Percentiles rank a stretch among this genome's conserved stretches.
Conservation (phyloP, 2,329 filamentous ascomycete species). For the Fusarium sp. region DNA sequence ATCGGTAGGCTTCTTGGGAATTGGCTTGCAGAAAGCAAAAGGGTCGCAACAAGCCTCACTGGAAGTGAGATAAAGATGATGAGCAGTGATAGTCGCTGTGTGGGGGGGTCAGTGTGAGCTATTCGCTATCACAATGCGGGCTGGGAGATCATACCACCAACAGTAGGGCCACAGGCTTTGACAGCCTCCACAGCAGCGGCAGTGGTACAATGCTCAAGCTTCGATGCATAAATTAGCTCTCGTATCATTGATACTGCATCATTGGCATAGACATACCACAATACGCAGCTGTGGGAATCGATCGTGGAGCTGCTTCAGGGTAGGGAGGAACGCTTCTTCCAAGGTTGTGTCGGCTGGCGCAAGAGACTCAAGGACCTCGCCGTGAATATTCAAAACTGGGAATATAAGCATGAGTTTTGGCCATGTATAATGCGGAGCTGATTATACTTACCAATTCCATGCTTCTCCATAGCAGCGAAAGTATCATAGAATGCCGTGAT, state of each 20-base stretch:
- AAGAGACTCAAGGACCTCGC: slow-evolving; percentile 74
- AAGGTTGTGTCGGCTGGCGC: slow-evolving; percentile 63
- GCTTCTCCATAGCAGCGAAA: slow-evolving; percentile 89
- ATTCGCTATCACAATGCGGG: not conserved
- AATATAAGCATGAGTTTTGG: slow-evolving; percentile 8
- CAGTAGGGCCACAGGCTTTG: slow-evolving; percentile 79
- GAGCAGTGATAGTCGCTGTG: slow-evolving; percentile 82
- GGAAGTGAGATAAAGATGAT: slow-evolving; percentile 85
- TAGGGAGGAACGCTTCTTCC: slow-evolving; percentile 79
- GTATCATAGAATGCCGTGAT: slow-evolving; percentile 80
- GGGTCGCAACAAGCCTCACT: slow-evolving; percentile 75
- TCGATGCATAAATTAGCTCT: slow-evolving; percentile 2
- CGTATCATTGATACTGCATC: not conserved
- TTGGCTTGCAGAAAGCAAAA: slow-evolving; percentile 79
- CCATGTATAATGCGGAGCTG: not conserved
- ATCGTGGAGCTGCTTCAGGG: slow-evolving; percentile 77
- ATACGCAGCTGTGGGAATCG: slow-evolving; percentile 80
- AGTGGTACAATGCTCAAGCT: slow-evolving; percentile 88
- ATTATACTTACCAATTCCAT: slow-evolving; percentile 66
- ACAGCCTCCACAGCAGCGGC: slow-evolving; percentile 85
- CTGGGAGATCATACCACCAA: slow-evolving; percentile 64
- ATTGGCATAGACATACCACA: slow-evolving; percentile 54
- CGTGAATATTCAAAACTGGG: slow-evolving; percentile 88
- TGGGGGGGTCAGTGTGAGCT: slow-evolving; percentile 2
- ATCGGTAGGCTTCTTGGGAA: slow-evolving; percentile 79